Evolutionary conservation across 2,329 filamentous ascomycete species (phyloP).

Genomic region (Parasarocladium wereldwijsianum): DNA sequence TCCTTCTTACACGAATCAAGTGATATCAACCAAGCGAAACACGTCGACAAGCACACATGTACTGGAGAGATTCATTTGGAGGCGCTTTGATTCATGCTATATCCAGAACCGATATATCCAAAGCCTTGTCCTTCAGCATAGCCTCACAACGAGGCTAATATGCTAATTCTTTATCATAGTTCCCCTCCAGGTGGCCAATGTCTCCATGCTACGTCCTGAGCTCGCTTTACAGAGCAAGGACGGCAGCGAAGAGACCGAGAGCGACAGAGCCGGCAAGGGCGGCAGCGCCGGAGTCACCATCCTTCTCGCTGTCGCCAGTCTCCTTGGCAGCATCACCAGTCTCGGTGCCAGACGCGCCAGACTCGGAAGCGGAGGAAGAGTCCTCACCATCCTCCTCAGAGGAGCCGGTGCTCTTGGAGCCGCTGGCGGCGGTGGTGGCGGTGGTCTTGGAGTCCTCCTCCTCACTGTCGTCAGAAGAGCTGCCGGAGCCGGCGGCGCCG

Average conservation of each 20-base stretch:
- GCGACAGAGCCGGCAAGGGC: slow-evolving; percentile 24
- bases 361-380: slow-evolving; percentile 9
- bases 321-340: slow-evolving; percentile 14
- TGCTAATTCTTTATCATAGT: no score
- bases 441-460: slow-evolving; percentile 20
- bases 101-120: no score
- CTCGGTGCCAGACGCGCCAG: slow-evolving; percentile 10
- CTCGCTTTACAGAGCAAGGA: slow-evolving; percentile 33
- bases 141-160: no score
- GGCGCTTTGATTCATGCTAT: no score
- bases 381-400: slow-evolving; percentile 8
- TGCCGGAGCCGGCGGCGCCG: slow-evolving; percentile 9
- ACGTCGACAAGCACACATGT: no score
- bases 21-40: no score
- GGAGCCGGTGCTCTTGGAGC: slow-evolving; percentile 7
- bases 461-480: slow-evolving; percentile 22
- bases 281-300: slow-evolving; percentile 16
- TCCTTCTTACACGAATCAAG: no score
- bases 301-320: slow-evolving; percentile 10
- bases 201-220: no score
- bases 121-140: no score
- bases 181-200: no score
- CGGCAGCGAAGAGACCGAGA: slow-evolving; percentile 31
- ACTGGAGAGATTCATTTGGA: no score
- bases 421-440: slow-evolving; percentile 10